Evolutionary conservation across 331 rosid species (phyloP).

Genomic region (Rhamnella rubrinervis): DNA sequence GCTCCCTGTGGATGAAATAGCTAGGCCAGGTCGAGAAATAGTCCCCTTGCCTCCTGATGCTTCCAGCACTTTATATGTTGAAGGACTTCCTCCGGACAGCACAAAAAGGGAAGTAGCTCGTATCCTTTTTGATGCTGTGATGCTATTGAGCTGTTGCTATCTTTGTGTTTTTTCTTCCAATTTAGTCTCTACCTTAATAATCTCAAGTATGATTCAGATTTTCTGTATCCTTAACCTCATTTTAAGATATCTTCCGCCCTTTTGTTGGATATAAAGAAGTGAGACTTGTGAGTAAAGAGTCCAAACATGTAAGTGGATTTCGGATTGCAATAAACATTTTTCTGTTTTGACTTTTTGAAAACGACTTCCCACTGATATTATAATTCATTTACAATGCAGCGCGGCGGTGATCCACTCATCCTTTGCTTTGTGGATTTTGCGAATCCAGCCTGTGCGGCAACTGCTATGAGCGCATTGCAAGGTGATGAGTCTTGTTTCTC

Average conservation of each 20-base stretch:
- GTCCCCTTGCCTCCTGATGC: slow-evolving; percentile 82
- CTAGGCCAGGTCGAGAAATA: slow-evolving; percentile 70
- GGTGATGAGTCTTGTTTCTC: slow-evolving; percentile 43
- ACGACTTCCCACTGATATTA: slow-evolving; percentile 11
- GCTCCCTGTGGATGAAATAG: slow-evolving; percentile 47
- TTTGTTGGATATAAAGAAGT: slow-evolving; percentile 94
- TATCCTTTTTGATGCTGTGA: slow-evolving; percentile 50
- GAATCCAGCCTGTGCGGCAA: slow-evolving; percentile 86
- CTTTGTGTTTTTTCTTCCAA: slow-evolving; percentile 1
- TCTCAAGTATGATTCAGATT: background rate
- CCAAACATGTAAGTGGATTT: slow-evolving; percentile 63
- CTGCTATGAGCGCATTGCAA: slow-evolving; percentile 91
- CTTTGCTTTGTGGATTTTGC: slow-evolving; percentile 91
- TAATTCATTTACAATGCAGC: slow-evolving; percentile 46
- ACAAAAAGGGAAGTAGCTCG: slow-evolving; percentile 88
- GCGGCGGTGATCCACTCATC: slow-evolving; percentile 89
- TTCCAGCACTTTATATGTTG: slow-evolving; percentile 83
- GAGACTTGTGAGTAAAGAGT: slow-evolving; percentile 85
- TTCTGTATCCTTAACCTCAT: slow-evolving; percentile 33
- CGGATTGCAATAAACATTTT: slow-evolving; percentile 11
- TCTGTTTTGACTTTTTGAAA: slow-evolving; percentile 5
- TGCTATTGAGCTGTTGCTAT: background rate
- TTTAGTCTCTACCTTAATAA: slow-evolving; percentile 6
- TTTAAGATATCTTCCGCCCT: slow-evolving; percentile 84
- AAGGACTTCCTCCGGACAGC: slow-evolving; percentile 91